Evolutionary conservation across 2,329 filamentous ascomycete species (phyloP).

Genomic region (Penicillium sp.): DNA sequence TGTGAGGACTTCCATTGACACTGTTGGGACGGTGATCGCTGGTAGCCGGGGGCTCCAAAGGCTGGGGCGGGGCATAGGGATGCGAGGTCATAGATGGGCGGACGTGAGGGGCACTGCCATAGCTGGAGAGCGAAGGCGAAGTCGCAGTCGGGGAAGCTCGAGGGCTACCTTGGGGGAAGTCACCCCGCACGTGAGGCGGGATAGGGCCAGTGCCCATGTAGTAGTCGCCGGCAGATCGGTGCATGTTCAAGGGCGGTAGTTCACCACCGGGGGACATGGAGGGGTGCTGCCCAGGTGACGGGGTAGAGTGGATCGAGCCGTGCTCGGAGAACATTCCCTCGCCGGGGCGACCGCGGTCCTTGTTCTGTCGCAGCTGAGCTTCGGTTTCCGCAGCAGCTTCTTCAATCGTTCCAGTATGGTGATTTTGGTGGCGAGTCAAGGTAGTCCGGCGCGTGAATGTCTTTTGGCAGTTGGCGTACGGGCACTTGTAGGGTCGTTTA

Average conservation of each 20-base stretch:
- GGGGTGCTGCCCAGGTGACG: slow-evolving; percentile 77
- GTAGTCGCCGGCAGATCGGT: slow-evolving; percentile 69
- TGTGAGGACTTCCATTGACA: slow-evolving; percentile 82
- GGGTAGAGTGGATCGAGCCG: slow-evolving; percentile 61
- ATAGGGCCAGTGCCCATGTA: slow-evolving; percentile 80
- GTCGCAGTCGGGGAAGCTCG: slow-evolving; percentile 64
- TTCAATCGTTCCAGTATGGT: slow-evolving; percentile 92
- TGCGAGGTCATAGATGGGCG: slow-evolving; percentile 77
- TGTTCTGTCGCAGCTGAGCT: slow-evolving; percentile 70
- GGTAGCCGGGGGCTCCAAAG: slow-evolving; percentile 77
- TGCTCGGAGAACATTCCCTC: slow-evolving; percentile 48
- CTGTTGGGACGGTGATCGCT: slow-evolving; percentile 75
- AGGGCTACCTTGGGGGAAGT: slow-evolving; percentile 71
- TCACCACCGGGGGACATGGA: slow-evolving; percentile 80
- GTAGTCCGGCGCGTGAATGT: slow-evolving; percentile 96
- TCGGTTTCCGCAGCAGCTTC: slow-evolving; percentile 88
- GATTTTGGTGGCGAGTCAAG: slow-evolving; percentile 91
- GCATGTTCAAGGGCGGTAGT: slow-evolving; percentile 69
- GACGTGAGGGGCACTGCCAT: slow-evolving; percentile 52
- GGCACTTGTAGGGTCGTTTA: slow-evolving; percentile 95
- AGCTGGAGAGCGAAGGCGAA: slow-evolving; percentile 65
- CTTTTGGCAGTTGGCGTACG: slow-evolving; percentile 96
- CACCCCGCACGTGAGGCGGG: slow-evolving; percentile 77
- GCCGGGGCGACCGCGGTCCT: slow-evolving; percentile 39
- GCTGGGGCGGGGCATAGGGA: slow-evolving; percentile 83